Evolutionary conservation across 768 basidiomycete species (phyloP), one percentile per base, ranked within the genome.

Genomic region (Leccinum uliginosum): DNA sequence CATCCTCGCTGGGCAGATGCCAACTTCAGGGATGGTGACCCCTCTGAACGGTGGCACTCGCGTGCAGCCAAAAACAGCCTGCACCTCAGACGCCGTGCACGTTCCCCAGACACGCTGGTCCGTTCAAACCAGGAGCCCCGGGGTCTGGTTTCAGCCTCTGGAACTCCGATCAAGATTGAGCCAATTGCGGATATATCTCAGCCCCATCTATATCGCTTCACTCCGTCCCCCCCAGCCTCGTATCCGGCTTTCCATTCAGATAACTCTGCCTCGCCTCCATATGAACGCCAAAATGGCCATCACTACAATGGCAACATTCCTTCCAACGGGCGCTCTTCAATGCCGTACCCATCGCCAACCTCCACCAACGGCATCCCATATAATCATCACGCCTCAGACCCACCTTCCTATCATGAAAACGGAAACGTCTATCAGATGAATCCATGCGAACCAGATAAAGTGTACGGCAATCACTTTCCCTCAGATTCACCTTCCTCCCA

Each of bases 1-100:
- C 90, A 92, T 70, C 90, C 90, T 49, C 85, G 89, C 35, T 92
- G 90, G 90, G 88, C 89, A 10, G 88, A 91, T 62, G 80, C 78
- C 65, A 85, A 77, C 73, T 89, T 88, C 71, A 82, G 87, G 55
- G 87, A 90, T 62, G 87, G 87, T 19, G 89, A 91, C 70, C 83
- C 87, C 4, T 84, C 83, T 62, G 89, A 91, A 74, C 87, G 89
- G 67, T 91, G 89, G 89, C 89, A 91, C 69, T 91, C 89, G 14
- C 82, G 89, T 43, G 88, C 89, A 3, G 81, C 85, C 8, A 88
- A 90, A 69, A 86, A 85, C 65, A 69, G 77, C 12, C 70, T 82
- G 8, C 67, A 80, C 45, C 66, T 73, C 32, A 79, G 80, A 67
- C 72, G 73, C 55, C 73, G 73, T 55, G 67, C 66, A 55, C 67